Base-by-base conservation (phyloP, 768 basidiomycete genomes). In the Pholiota molesta region DNA sequence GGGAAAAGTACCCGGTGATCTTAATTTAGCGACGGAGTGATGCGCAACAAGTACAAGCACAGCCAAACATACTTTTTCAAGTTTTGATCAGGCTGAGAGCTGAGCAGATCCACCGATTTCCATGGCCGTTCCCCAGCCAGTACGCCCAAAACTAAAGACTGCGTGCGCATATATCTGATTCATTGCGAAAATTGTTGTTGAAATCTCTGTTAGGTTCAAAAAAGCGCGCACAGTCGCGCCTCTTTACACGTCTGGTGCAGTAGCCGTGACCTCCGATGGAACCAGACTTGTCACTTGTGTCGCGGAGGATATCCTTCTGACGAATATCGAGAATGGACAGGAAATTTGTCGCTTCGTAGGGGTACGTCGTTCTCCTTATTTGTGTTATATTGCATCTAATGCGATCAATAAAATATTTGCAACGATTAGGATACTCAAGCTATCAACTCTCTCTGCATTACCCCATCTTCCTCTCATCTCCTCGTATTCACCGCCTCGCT, bases 191-290 rank as follows among this genome's bases (percentile, higher is more conserved):
- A 60, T n/a, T 29, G n/a, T 28, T 35, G 39, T 21, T 47, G 23
- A 55, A 52, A 52, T 35, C n/a, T 14, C 16, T 60, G 23, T 39
- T 42, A 95, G 93, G 31, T 95, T 91, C 76, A 90, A 89, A 75
- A 92, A 91, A 73, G 79, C 75, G 19, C 83, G 89, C 57, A 80
- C 84, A 13, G 88, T 95, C 57, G 84, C 82, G 39, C 94, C 96
- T 3, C 76, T 97, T 47, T 92, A 97, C 71, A 99, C 97, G 1
- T 86, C 86, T 42, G 97, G 97, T 31, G 91, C 94, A 16, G 87
- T 95, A 28, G 86, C 91, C 11, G 79, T 93, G 52, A 88, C 93
- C 4, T 73, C 78, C 51, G 93, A 98, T 78, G 95, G 93, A 52
- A 79, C 77, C 57, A 88, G 82, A 75, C 81, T 99, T 33, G 83